These are phyloP conservation scores for Sugiyamaella xylanicola DNA, from an alignment of 1,139 yeast genomes.

Conservation along the genomic window DNA sequence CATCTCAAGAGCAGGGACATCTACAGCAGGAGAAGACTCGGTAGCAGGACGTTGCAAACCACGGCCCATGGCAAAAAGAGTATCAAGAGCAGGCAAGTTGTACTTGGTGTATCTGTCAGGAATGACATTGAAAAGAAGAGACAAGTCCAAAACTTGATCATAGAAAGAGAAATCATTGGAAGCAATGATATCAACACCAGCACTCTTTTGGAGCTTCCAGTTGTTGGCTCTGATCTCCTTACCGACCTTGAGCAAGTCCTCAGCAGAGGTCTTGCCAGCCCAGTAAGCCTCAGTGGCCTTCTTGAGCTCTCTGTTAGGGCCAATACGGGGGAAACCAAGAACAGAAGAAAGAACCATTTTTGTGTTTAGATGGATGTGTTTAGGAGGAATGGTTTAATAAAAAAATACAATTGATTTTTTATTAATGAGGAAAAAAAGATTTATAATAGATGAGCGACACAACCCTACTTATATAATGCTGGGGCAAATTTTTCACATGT, in stretches of 20 bases:
- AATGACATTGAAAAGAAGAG: constrained; percentile 89
- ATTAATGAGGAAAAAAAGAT: constrained; percentile 6
- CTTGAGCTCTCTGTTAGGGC: constrained; percentile 98
- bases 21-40: constrained; percentile 84
- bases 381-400: constrained; percentile 11
- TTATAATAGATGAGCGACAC: not conserved
- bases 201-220: constrained; percentile 97
- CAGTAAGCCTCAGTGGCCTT: constrained; percentile 99
- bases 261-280: constrained; percentile 88
- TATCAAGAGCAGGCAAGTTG: constrained; percentile 86
- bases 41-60: constrained; percentile 98
- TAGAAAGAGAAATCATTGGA: constrained; percentile 98
- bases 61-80: constrained; percentile 99
- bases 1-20: constrained; percentile 99
- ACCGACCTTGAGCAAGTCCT: constrained; percentile 88
- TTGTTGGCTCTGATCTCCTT: constrained; percentile 92
- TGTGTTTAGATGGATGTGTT: constrained; percentile 9
- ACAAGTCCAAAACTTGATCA: constrained; percentile 94
- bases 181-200: constrained; percentile 96
- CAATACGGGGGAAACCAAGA: constrained; percentile 97
- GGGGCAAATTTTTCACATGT: constrained; percentile 11
- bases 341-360: constrained; percentile 92
- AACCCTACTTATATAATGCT: constrained; percentile 4
- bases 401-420: constrained; percentile 7
- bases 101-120: constrained; percentile 97